Percentiles rank a stretch among this genome's conserved stretches.
Conservation (phyloP, 140 eudicot genomes). For the Erigeron philadelphicus region DNA sequence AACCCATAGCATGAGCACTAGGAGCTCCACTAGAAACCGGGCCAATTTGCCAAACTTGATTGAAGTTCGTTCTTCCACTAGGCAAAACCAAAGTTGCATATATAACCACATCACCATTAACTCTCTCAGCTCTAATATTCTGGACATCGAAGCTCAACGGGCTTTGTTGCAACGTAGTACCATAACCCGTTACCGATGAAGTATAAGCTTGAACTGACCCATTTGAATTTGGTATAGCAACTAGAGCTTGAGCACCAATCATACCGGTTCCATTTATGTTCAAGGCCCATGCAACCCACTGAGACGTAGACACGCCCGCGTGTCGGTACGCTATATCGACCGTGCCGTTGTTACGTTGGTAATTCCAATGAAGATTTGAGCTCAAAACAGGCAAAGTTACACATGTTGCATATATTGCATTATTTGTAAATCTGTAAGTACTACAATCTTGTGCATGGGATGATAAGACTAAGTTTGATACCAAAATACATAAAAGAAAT, state of each 20-base stretch:
- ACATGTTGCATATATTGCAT: constrained; percentile 44
- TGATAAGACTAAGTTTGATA: constrained; percentile 18
- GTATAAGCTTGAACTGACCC: constrained; percentile 52
- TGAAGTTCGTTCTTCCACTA: constrained; percentile 44
- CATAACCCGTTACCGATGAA: constrained; percentile 29
- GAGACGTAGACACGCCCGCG: constrained; percentile 37
- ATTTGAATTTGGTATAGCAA: constrained; percentile 42
- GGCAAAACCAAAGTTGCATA: constrained; percentile 67
- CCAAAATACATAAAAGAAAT: constrained; percentile 15
- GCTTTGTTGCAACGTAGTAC: constrained; percentile 27
- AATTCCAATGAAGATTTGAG: constrained; percentile 69
- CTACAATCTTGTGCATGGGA: constrained; percentile 33
- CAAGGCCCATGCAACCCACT: constrained; percentile 84
- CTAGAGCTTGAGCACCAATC: constrained; percentile 61
- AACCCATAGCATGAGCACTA: constrained; percentile 24
- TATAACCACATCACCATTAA: constrained; percentile 45
- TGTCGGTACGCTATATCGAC: constrained; percentile 68
- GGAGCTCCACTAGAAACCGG: constrained; percentile 38
- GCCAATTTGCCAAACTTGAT: constrained; percentile 82
- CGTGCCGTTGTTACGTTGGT: constrained; percentile 43
- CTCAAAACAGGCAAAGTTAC: constrained; percentile 45
- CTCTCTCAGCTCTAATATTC: constrained; percentile 36
- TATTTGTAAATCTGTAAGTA: constrained; percentile 33
- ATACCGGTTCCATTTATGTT: constrained; percentile 39
- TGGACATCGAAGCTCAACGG: constrained; percentile 55